Base-by-base conservation (phyloP, 2,329 filamentous ascomycete species). In the Metarhizium brunneum region DNA sequence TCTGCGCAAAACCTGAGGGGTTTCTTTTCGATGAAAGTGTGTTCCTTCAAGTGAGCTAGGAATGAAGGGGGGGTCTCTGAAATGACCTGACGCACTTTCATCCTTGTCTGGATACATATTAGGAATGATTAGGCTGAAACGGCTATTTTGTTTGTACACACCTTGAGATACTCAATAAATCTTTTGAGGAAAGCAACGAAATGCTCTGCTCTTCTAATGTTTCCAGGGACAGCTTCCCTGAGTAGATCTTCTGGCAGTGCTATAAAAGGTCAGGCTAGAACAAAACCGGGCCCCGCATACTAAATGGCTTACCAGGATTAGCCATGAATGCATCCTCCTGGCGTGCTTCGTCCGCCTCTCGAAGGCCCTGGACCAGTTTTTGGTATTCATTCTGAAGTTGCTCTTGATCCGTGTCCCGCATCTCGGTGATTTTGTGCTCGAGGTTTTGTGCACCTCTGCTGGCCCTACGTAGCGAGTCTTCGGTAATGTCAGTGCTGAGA, bases 11-110 rank as follows among this genome's bases (percentile, higher is more conserved):
- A 99, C 52, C 89, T 80, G 11, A 99, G 72, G 0, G 94, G 94
- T 64, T 99, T 99, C 69, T 90, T 90, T 68, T 99, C 94, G 64
- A 99, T 99, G 66, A 95, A 99, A 0, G 95, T 99, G 56, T 96
- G 85, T 62, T 99, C 94, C 67, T 90, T 95, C 6, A 99, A 77
- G 74, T 99, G 92, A 16, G 88, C 83, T 8, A 99, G 78, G 69
- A 99, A 99, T 0, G 92, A 96, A 2, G 89, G 87, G 0, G 94
- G 94, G 1, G 92, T 99, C 71, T 99, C 94, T 7, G 94, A 96
- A 60, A 97, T 96, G 61, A 96, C 92, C 67, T 96, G 91, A 4
- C 94, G 85, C 14, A 97, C 92, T 77, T 96, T 97, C 94, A 99
- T 97, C 57, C 95, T 84, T 2, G 92, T 97, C 79, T 92, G 25